These are phyloP conservation scores for Wickerhamiella dianesei DNA, from an alignment of 805 yeast genomes.

Conservation along the genomic window DNA sequence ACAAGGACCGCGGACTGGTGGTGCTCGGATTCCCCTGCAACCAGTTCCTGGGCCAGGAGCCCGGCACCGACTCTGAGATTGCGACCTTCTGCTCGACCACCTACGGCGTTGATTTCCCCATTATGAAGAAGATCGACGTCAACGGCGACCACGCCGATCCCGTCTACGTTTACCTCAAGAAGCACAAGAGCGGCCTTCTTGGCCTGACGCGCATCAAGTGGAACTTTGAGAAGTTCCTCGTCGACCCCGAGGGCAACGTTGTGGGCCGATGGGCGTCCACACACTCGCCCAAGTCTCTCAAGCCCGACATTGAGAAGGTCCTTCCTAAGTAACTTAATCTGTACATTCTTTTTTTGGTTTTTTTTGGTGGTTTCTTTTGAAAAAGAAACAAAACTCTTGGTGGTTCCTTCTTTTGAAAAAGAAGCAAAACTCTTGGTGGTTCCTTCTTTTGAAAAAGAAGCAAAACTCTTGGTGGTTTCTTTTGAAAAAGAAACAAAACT, in stretches of 20 bases:
- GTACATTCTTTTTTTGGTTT: not conserved
- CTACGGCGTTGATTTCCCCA: conserved; percentile 87
- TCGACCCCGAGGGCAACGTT: conserved; percentile 46
- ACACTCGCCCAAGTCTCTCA: conserved; percentile 51
- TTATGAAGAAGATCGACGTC: conserved; percentile 75
- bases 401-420: too few species aligned
- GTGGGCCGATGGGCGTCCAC: conserved; percentile 54
- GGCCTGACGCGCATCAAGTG: conserved; percentile 64
- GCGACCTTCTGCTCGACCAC: conserved; percentile 59
- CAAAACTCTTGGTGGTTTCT: too few species aligned
- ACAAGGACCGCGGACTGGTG: conserved; percentile 47
- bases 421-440: too few species aligned
- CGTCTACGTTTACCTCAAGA: conserved; percentile 66
- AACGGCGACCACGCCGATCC: conserved; percentile 76
- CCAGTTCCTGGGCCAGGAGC: conserved; percentile 80
- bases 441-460: too few species aligned
- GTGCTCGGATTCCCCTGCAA: conserved; percentile 85
- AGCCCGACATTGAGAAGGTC: conserved; percentile 43
- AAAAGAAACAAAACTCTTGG: too few species aligned
- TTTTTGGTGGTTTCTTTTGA: not conserved
- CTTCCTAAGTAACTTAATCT: conserved; percentile 22
- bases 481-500: too few species aligned
- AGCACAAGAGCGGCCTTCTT: conserved; percentile 41
- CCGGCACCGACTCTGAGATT: conserved; percentile 50
- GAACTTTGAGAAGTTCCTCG: conserved; percentile 68